Evolutionary conservation across 1,284 basidiomycete genomes (phyloP), one percentile per base, ranked within the genome.

Genomic region (Irpex sp.): DNA sequence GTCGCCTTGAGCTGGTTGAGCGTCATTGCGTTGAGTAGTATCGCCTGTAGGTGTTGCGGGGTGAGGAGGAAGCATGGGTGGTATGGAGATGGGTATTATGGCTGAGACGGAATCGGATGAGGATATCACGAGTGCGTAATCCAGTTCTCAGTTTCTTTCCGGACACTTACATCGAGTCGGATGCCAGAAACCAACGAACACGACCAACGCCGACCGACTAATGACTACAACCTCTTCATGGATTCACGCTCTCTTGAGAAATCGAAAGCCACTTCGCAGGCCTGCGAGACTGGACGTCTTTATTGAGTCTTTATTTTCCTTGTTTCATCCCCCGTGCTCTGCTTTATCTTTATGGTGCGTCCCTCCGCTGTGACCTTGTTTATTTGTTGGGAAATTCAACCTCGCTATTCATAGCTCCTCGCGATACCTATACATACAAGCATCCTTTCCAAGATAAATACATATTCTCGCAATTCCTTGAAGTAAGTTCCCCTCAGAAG

Each of bases 21-120:
- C 0, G 81, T 91, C 40, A 73, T 89, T 31, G 71, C 85, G 13
- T 76, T 90, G 58, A 85, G 85, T 47, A 82, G 85, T 11, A 79
- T 86, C 36, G 82, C 82, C 9, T 92, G 88, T 69, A 82, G 85
- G 64, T 91, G 89, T 66, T 88, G 86, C 73, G 89, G 89, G 17
- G 67, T 72, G 34, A 60, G 68, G 13, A 71, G 76, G 64, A 78
- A 73, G 79, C 78, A 65, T 44, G 64, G 64, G 62, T 64, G 65
- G 62, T 66, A 66, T 38, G 65, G 60, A 4, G 62, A 66, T 40
- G 65, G 62, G 8, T 66, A 64, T 58, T 64, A 66, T 56, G 62
- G 47, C 1, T 66, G 55, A 62, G 51, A 19, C 51, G 31, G 54
- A 56, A 56, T 31, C 9, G 17, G 34, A 37, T 34, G 31, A 56